Evolutionary conservation across 2,329 filamentous ascomycete species (phyloP), one percentile per base, ranked within the genome.

Genomic region (Paecilomyces dactylethromorphus): DNA sequence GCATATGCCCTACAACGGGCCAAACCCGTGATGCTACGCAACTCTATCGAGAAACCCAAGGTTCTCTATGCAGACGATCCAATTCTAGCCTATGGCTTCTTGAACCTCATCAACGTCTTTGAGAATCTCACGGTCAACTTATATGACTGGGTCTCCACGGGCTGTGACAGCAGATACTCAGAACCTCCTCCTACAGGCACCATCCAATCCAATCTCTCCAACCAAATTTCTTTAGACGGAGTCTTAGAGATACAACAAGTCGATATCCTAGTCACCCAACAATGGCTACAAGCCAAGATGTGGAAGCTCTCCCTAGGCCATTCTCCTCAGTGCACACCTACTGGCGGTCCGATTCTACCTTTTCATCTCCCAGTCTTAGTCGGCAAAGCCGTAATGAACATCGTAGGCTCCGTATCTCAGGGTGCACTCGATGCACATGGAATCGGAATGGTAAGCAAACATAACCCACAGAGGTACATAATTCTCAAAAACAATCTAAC

Each of bases 381-480:
- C 60, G 81, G 86, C 0, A 81, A 84, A 56, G 86, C 90, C 57
- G 69, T 90, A 13, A 78, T 84, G 63, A 82, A 82, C 8, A 85
- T 92, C 74, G 87, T 89, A 3, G 84, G 86, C 1, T 85, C 88
- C 57, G 91, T 94, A 66, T 89, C 89, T 0, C 86, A 87, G 56
- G 84, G 87, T 59, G 86, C 87, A 33, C 87, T 91, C 73, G 90
- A 93, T 63, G 79, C 92, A 2, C 82, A 93, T 63, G 88, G 88
- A 29, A 85, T 90, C 45, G 88, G 88, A 56, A 77, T 95, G 73
- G 88, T 90, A 76, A 72, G 85, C 18, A 2, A 2, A 12, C 13
- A 2, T n/a, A n/a, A n/a, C 26, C 53, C 26, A 29, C 26, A 29
- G 7, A 29, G 2, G 26, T 2, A 29, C 26, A n/a, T n/a, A 29